These are phyloP conservation scores for Fusarium chlamydosporum DNA, from an alignment of 2,329 filamentous ascomycete genomes.

Conservation along the genomic window DNA sequence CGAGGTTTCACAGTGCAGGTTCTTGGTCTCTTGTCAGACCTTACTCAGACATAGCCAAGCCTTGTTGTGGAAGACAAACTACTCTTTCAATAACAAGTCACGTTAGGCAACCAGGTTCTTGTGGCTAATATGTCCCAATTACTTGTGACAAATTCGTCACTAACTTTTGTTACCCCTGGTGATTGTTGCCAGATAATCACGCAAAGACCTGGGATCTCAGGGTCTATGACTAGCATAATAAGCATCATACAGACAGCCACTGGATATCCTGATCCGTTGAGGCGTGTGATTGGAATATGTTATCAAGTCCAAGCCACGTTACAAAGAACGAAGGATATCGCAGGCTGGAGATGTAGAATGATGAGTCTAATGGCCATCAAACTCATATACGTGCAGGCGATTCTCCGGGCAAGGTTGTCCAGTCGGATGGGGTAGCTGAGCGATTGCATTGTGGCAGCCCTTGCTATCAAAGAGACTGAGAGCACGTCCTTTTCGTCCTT, in stretches of 20 bases:
- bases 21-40: too few species aligned
- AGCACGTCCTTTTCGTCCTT: not conserved
- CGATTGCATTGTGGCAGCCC: not conserved
- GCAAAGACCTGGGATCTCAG: not conserved
- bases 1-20: not conserved
- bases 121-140: not conserved
- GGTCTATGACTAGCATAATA: conserved; percentile 7
- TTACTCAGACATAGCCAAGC: not conserved
- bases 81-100: not conserved
- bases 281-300: conserved; percentile 8
- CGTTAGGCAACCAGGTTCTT: not conserved
- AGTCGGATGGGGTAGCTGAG: not conserved
- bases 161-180: not conserved
- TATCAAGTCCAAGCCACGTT: conserved; percentile 3
- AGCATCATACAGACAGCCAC: conserved; percentile 5
- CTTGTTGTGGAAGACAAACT: not conserved
- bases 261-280: not conserved
- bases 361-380: conserved; percentile 4
- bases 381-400: not conserved
- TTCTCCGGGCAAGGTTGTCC: not conserved
- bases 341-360: not conserved
- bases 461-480: not conserved
- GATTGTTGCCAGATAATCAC: not conserved
- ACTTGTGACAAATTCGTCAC: not conserved
- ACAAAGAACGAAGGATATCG: conserved; percentile 6